Evolutionary conservation across 805 yeast species (phyloP).

Genomic region (Blastobotrys parvus): DNA sequence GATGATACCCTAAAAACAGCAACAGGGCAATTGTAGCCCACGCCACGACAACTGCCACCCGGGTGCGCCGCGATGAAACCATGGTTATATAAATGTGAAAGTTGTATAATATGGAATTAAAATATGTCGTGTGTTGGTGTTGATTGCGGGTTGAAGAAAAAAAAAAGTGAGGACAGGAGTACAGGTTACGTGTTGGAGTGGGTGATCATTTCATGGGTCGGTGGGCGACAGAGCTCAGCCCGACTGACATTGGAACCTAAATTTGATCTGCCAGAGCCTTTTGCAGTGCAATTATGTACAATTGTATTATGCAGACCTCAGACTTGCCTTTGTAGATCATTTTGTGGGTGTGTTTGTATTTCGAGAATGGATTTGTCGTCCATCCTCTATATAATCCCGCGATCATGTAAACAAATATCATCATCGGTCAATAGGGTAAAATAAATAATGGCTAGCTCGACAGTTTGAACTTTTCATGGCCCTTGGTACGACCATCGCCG

Average conservation of each 20-base stretch:
- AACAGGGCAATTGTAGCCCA: constrained; percentile 28
- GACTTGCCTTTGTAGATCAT: constrained; percentile 4
- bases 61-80: constrained; percentile 31
- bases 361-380: too few relatives aligned
- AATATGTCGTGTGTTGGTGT: too few relatives aligned
- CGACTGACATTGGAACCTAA: too few relatives aligned
- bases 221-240: too few relatives aligned
- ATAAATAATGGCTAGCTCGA: neutral
- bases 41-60: constrained; percentile 37
- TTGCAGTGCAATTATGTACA: too few relatives aligned
- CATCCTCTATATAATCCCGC: too few relatives aligned
- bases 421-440: constrained; percentile 2
- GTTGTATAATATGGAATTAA: too few relatives aligned
- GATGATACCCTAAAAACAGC: constrained; percentile 29
- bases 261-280: too few relatives aligned
- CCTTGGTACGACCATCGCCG: constrained; percentile 67
- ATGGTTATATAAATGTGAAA: constrained; percentile 3
- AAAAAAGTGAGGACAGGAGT: too few relatives aligned
- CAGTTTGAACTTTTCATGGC: constrained; percentile 26
- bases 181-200: too few relatives aligned
- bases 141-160: too few relatives aligned
- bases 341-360: neutral
- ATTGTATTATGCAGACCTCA: constrained; percentile 3
- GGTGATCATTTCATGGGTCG: too few relatives aligned
- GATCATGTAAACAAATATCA: neutral